Evolutionary conservation across 495 filamentous ascomycete species (phyloP).

Genomic region (Aspergillus kassunensis): DNA sequence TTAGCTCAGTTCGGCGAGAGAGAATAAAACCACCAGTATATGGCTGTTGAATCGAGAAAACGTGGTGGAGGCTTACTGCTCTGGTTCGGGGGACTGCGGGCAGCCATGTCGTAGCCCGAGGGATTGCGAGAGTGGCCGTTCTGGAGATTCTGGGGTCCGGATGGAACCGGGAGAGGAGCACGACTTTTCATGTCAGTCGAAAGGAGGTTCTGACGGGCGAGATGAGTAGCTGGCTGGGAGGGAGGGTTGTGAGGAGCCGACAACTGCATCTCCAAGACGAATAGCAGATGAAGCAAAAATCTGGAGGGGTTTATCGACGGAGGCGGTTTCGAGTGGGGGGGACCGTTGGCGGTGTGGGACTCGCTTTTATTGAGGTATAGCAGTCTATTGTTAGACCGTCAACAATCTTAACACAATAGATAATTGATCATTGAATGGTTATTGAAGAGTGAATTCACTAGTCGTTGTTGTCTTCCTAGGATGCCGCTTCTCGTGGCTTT

Average conservation of each 20-base stretch:
- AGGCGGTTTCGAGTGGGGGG: constrained; percentile 10
- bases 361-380: background rate
- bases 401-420: background rate
- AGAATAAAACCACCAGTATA: background rate
- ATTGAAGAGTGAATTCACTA: background rate
- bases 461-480: background rate
- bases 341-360: constrained; percentile 10
- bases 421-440: background rate
- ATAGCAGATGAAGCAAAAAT: constrained; percentile 18
- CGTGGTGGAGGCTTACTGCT: constrained; percentile 44
- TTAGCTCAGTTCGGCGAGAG: constrained; percentile 12
- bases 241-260: constrained; percentile 21
- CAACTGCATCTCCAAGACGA: constrained; percentile 23
- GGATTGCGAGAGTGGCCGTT: constrained; percentile 47
- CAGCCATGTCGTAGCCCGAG: constrained; percentile 45
- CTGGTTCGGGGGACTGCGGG: constrained; percentile 72
- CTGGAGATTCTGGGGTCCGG: constrained; percentile 31
- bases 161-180: constrained; percentile 38
- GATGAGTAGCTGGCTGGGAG: constrained; percentile 13
- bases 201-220: constrained; percentile 20
- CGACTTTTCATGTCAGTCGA: constrained; percentile 43
- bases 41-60: background rate
- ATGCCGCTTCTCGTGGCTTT: background rate
- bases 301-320: constrained; percentile 32
- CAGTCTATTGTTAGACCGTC: background rate